These are phyloP conservation scores for Daldinia decipiens DNA, from an alignment of 495 filamentous ascomycete genomes.

Conservation along the genomic window DNA sequence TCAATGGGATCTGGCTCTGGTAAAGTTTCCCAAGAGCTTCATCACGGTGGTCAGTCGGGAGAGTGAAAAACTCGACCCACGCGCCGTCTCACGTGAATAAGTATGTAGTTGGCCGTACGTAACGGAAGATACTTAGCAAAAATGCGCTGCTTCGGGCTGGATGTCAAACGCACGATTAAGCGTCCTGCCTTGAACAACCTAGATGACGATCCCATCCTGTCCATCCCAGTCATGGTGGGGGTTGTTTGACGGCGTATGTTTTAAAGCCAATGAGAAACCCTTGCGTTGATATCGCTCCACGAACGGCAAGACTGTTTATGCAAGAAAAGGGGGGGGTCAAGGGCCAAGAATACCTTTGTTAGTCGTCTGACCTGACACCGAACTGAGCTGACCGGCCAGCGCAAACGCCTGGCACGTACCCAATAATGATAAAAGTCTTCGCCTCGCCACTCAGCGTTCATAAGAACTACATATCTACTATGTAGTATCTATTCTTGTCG, in stretches of 20 bases:
- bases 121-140: constrained; percentile 3
- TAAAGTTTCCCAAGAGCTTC: neutral
- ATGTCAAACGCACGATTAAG: constrained; percentile 22
- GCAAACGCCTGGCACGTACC: constrained; percentile 18
- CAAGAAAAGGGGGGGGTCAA: constrained; percentile 43
- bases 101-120: neutral
- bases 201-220: constrained; percentile 30
- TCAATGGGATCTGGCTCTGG: neutral
- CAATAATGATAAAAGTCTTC: constrained; percentile 1
- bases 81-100: constrained; percentile 2
- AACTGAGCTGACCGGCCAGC: constrained; percentile 7
- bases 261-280: constrained; percentile 29
- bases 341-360: constrained; percentile 25
- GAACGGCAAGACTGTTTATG: constrained; percentile 34
- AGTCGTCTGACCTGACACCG: constrained; percentile 24
- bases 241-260: constrained; percentile 35
- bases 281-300: constrained; percentile 21
- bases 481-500: neutral
- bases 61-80: neutral
- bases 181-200: constrained; percentile 19
- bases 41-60: neutral
- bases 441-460: constrained; percentile 1
- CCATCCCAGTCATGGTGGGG: constrained; percentile 30
- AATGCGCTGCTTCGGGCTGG: neutral
- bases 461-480: neutral